Percentiles rank a stretch among this genome's conserved stretches.
phyloP scores from a whole-genome alignment of 2,329 filamentous ascomycete species.

The Phialophora tarda region DNA sequence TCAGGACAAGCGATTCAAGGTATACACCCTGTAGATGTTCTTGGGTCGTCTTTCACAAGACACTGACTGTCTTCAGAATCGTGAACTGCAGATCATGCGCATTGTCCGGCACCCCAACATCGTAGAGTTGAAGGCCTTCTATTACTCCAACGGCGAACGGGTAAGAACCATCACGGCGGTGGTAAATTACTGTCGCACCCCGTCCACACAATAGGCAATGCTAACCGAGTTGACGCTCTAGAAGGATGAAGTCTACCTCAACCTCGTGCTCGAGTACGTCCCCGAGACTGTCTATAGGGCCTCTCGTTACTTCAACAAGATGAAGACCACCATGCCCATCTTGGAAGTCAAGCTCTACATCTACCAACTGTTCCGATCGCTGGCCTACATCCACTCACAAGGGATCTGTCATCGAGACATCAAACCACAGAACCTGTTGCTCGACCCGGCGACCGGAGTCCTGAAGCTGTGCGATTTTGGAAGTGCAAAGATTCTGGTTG shows the following conservation, averaged over 20 bases:
- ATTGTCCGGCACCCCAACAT: conserved; percentile 99
- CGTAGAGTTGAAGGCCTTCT: conserved; percentile 98
- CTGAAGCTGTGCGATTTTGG: conserved; percentile 99
- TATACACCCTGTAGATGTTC: conserved; percentile 47
- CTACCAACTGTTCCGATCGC: conserved; percentile 97
- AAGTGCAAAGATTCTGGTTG: conserved; percentile 96
- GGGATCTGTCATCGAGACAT: conserved; percentile 99
- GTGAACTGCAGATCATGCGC: conserved; percentile 98
- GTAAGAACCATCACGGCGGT: conserved; percentile 60
- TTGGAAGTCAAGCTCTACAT: conserved; percentile 99
- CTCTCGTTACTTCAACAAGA: conserved; percentile 98
- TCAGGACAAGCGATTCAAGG: conserved; percentile 99
- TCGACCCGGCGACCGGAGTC: conserved; percentile 88
- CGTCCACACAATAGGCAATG: not conserved
- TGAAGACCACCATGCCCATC: conserved; percentile 99
- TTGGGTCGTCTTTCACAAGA: not conserved
- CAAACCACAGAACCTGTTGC: conserved; percentile 95
- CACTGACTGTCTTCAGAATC: conserved; percentile 70
- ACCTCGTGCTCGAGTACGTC: conserved; percentile 96
- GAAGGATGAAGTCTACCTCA: conserved; percentile 99
- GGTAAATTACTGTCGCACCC: conserved; percentile 10
- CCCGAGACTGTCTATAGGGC: conserved; percentile 98
- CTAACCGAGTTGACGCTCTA: conserved; percentile 45
- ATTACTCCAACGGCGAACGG: conserved; percentile 98
- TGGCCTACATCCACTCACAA: conserved; percentile 98